A percentile compares a stretch with the other conserved stretches of the same genome.
phyloP scores from a whole-genome alignment of 768 basidiomycete species.

The Russula emetica region DNA sequence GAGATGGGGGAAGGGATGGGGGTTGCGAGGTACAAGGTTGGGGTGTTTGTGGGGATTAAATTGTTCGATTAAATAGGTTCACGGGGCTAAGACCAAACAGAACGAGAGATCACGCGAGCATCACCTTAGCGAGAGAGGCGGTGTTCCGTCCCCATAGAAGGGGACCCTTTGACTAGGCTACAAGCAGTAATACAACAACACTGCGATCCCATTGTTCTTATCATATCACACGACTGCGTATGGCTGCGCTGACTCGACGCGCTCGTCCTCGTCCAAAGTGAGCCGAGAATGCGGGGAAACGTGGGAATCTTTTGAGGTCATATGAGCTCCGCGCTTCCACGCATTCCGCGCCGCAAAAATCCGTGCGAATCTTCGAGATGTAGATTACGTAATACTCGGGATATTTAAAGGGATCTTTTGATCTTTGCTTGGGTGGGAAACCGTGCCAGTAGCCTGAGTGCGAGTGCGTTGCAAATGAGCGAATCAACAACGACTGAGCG shows the following conservation, averaged over 20 bases:
- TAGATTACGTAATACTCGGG: background rate
- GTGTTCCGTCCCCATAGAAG: background rate
- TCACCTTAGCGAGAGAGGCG: background rate
- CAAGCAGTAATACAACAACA: background rate
- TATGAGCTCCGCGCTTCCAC: background rate
- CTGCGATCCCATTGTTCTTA: background rate
- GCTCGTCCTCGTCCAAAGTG: background rate
- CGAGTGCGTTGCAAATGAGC: constrained; percentile 2
- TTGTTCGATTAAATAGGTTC: constrained; percentile 9
- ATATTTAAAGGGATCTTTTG: background rate
- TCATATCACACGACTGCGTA: background rate
- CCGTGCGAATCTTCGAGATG: constrained; percentile 11
- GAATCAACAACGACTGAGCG: constrained; percentile 32
- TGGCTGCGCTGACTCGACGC: too few species aligned
- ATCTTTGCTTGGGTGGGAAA: too few species aligned
- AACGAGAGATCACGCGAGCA: background rate
- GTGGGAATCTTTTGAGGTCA: constrained; percentile 15
- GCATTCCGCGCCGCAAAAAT: too few species aligned
- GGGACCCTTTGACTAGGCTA: background rate
- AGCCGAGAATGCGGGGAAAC: constrained; percentile 25
- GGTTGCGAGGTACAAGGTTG: background rate
- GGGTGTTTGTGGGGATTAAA: background rate
- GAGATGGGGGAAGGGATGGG: background rate
- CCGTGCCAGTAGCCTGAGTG: too few species aligned
- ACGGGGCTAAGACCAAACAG: background rate